phyloP scores from a whole-genome alignment of 73 alveolate species.

The Tetrahymena elliotti region DNA sequence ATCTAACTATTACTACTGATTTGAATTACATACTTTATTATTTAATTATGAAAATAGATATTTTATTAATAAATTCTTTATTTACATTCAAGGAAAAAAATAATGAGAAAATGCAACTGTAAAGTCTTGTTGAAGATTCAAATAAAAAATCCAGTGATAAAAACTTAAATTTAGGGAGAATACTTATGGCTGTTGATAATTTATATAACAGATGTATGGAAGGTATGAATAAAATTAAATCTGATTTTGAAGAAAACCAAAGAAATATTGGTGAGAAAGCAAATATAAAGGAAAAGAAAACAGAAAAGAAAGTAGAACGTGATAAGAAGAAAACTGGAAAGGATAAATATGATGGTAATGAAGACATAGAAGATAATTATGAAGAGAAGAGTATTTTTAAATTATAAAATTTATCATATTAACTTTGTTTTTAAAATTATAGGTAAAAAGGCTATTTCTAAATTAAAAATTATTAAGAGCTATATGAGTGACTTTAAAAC shows the following conservation, averaged over 20 bases:
- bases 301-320: not conserved
- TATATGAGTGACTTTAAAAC: slow-evolving; percentile 25
- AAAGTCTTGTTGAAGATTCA: slow-evolving; percentile 28
- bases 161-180: slow-evolving; percentile 35
- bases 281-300: slow-evolving; percentile 22
- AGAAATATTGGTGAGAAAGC: slow-evolving; percentile 21
- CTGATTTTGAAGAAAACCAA: slow-evolving; percentile 34
- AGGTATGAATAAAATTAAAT: slow-evolving; percentile 30
- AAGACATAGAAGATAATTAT: slow-evolving; percentile 24
- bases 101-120: slow-evolving; percentile 18
- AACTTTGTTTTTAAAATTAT: not conserved
- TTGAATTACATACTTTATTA: not conserved
- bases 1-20: no score
- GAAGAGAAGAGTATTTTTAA: slow-evolving; percentile 29
- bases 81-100: slow-evolving; percentile 1
- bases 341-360: slow-evolving; percentile 10
- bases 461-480: slow-evolving; percentile 20
- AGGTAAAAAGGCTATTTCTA: slow-evolving; percentile 8
- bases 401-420: not conserved
- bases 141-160: slow-evolving; percentile 27
- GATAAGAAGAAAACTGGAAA: slow-evolving; percentile 6
- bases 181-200: slow-evolving; percentile 39
- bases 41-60: not conserved
- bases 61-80: not conserved
- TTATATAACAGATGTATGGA: slow-evolving; percentile 34